These are phyloP conservation scores for Triangularia verruculosa DNA, from an alignment of 2,329 filamentous ascomycete species.

Conservation along the genomic window DNA sequence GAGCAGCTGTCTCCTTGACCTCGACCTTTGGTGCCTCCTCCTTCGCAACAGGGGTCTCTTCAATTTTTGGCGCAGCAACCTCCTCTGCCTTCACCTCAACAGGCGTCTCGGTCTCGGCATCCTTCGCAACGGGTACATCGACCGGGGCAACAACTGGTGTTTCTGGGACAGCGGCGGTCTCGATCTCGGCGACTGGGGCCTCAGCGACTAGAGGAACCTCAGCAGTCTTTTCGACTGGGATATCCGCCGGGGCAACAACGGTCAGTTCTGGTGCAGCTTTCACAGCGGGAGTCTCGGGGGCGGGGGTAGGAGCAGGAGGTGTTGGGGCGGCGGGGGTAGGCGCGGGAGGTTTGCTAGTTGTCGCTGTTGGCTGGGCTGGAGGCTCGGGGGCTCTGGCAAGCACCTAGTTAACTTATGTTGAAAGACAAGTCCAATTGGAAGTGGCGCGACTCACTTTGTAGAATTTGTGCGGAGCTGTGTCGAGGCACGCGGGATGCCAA, in stretches of 20 bases:
- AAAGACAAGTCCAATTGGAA: not conserved
- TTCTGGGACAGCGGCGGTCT: not conserved
- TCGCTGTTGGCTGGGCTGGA: constrained; percentile 2
- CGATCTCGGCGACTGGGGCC: not conserved
- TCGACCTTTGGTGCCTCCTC: not conserved
- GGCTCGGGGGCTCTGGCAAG: constrained; percentile 11
- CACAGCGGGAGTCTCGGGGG: not conserved
- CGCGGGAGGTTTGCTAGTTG: not conserved
- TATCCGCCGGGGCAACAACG: not conserved
- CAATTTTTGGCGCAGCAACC: not conserved
- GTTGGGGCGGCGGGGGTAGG: not conserved
- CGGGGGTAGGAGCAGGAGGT: not conserved
- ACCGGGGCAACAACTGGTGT: not conserved
- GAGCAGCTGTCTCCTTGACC: not conserved
- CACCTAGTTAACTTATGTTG: constrained; percentile 1
- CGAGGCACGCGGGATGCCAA: constrained; percentile 20
- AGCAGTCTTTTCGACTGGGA: not conserved
- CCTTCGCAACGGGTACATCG: not conserved
- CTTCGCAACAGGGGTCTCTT: not conserved
- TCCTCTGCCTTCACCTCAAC: not conserved
- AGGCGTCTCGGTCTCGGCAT: not conserved
- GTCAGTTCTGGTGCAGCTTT: not conserved
- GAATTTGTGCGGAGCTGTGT: constrained; percentile 27
- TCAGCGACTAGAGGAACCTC: not conserved
- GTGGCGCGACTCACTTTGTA: constrained; percentile 24